Evolutionary conservation across 768 basidiomycete species (phyloP).

Genomic region (Termitomyces titanicus): DNA sequence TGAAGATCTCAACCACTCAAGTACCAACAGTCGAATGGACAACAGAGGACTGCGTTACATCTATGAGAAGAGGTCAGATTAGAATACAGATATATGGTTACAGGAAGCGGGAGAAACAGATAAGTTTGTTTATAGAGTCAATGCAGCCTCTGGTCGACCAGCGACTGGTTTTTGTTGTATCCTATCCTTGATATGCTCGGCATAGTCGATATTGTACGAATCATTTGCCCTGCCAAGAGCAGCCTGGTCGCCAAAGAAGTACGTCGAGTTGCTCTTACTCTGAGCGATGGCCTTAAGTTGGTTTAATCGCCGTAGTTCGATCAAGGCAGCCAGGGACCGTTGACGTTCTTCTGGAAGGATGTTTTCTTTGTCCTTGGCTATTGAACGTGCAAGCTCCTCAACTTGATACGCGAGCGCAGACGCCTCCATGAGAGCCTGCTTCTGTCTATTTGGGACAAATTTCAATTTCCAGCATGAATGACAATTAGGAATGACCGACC

Average conservation of each 20-base stretch:
- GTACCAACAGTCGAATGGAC: too few relatives aligned
- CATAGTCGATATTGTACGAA: constrained; percentile 47
- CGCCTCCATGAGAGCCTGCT: constrained; percentile 43
- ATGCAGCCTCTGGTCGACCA: constrained; percentile 3
- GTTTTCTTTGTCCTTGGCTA: constrained; percentile 28
- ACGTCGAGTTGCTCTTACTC: constrained; percentile 49
- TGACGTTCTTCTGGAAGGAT: constrained; percentile 31
- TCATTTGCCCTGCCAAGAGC: constrained; percentile 30
- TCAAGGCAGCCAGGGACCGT: constrained; percentile 37
- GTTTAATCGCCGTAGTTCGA: constrained; percentile 48
- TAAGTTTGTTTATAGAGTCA: background rate
- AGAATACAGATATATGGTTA: background rate
- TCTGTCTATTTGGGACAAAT: constrained; percentile 22
- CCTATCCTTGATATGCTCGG: constrained; percentile 38
- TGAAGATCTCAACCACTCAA: too few relatives aligned
- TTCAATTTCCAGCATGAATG: background rate
- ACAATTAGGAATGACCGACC: constrained; percentile 17
- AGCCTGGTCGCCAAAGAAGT: constrained; percentile 50
- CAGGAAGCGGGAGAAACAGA: background rate
- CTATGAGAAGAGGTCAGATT: background rate
- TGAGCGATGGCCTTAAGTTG: constrained; percentile 50
- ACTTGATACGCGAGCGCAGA: constrained; percentile 47
- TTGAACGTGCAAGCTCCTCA: constrained; percentile 37
- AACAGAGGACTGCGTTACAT: background rate
- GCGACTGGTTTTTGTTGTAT: constrained; percentile 5